Conservation (phyloP, 2,329 filamentous ascomycete species). For the Colletotrichum sp. region DNA sequence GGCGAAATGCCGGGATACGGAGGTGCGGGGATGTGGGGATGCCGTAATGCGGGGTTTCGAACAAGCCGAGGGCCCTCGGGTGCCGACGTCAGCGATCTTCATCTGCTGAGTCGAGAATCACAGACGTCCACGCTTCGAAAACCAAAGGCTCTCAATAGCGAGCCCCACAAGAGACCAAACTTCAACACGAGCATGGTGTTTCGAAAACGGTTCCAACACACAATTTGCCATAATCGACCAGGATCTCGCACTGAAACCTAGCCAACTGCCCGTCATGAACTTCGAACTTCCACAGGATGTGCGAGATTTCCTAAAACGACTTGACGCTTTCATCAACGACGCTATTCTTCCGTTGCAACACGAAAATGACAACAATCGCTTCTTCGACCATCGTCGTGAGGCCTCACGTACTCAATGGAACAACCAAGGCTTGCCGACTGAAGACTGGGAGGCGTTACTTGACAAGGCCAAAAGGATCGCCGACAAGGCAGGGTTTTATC, state of each 20-base stretch:
- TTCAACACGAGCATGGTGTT: neutral
- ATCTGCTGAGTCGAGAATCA: neutral
- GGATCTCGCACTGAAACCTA: neutral
- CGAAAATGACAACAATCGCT: neutral
- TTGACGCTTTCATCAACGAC: neutral
- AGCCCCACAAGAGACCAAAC: neutral
- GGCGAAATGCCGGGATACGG: neutral
- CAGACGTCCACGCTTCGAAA: neutral
- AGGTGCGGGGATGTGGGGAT: neutral
- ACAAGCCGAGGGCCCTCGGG: neutral
- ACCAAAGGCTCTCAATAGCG: rapidly evolving
- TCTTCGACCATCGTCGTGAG: neutral
- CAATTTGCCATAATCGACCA: neutral
- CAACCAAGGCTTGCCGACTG: neutral
- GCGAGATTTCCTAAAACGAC: neutral
- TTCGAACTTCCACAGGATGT: neutral
- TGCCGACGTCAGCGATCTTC: neutral
- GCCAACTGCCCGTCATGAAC: neutral
- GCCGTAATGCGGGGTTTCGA: neutral
- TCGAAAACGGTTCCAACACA: neutral
- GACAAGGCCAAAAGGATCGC: neutral
- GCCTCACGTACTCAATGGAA: neutral
- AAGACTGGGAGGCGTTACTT: neutral
- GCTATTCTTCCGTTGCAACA: neutral
- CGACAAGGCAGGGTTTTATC: neutral